These are phyloP conservation scores for Jasminum sambac DNA, from an alignment of 257 asterid genomes.

Conservation along the genomic window DNA sequence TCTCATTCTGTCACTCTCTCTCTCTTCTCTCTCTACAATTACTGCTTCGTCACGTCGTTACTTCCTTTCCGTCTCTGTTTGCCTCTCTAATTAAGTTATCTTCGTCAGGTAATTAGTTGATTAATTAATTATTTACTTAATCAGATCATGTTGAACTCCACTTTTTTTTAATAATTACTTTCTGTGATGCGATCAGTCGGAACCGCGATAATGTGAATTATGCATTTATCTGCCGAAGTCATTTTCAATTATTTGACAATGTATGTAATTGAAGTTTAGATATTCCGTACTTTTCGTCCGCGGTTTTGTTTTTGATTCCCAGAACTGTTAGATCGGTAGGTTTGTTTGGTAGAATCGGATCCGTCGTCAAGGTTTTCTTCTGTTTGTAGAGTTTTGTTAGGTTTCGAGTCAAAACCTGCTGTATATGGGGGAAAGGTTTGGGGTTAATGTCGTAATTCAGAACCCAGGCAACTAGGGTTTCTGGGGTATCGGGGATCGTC, in stretches of 20 bases:
- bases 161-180: conserved; percentile 17
- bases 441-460: conserved; percentile 23
- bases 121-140: conserved; percentile 1
- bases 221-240: background rate
- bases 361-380: conserved; percentile 13
- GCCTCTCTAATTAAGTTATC: conserved; percentile 22
- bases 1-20: conserved; percentile 6
- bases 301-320: conserved; percentile 18
- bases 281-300: conserved; percentile 24
- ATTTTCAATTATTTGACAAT: conserved; percentile 20
- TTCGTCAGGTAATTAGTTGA: conserved; percentile 31
- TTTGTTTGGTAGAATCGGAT: conserved; percentile 21
- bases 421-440: conserved; percentile 15
- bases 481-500: background rate
- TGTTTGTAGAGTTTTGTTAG: conserved; percentile 15
- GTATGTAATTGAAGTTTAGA: conserved; percentile 21
- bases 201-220: background rate
- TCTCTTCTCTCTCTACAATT: conserved; percentile 19
- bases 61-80: conserved; percentile 11
- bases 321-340: conserved; percentile 34
- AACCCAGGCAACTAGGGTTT: conserved; percentile 33
- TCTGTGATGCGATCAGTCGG: conserved; percentile 16
- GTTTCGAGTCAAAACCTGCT: conserved; percentile 11
- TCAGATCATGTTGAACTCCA: conserved; percentile 25
- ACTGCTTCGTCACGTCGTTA: conserved; percentile 10